These are phyloP conservation scores for Ulmus americana DNA, from an alignment of 331 rosid genomes.

Conservation along the genomic window DNA sequence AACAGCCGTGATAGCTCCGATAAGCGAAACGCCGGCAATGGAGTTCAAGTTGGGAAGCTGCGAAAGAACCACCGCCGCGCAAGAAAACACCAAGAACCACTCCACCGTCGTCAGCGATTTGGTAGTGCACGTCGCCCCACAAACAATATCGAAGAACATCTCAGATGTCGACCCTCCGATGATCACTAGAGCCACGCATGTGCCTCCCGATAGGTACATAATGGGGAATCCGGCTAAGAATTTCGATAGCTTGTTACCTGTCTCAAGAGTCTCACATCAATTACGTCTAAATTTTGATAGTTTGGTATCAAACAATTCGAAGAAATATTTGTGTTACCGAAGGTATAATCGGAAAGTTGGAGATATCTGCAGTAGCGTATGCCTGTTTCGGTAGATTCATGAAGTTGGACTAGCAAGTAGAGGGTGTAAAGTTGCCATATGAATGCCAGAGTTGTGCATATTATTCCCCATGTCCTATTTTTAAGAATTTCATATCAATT, in stretches of 20 bases:
- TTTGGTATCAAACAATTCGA: no score
- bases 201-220: slow-evolving; percentile 31
- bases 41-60: slow-evolving; percentile 44
- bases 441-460: slow-evolving; percentile 27
- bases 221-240: slow-evolving; percentile 28
- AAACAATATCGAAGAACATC: slow-evolving; percentile 29
- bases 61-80: slow-evolving; percentile 23
- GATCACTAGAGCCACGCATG: slow-evolving; percentile 30
- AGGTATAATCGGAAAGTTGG: slow-evolving; percentile 25
- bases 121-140: slow-evolving; percentile 27
- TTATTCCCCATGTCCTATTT: slow-evolving; percentile 35
- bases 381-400: slow-evolving; percentile 37
- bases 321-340: background rate
- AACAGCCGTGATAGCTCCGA: slow-evolving; percentile 37
- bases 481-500: no score
- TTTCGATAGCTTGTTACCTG: slow-evolving; percentile 19
- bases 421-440: slow-evolving; percentile 42
- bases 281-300: no score
- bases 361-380: slow-evolving; percentile 40
- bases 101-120: slow-evolving; percentile 27
- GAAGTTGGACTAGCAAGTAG: slow-evolving; percentile 40
- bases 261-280: background rate
- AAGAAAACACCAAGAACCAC: slow-evolving; percentile 41
- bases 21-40: slow-evolving; percentile 33
- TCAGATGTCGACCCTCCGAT: slow-evolving; percentile 36